Percentiles rank a stretch among this genome's conserved stretches.
Evolutionary conservation across 2,329 filamentous ascomycete genomes (phyloP).

Genomic region (Gaeumannomyces tritici): DNA sequence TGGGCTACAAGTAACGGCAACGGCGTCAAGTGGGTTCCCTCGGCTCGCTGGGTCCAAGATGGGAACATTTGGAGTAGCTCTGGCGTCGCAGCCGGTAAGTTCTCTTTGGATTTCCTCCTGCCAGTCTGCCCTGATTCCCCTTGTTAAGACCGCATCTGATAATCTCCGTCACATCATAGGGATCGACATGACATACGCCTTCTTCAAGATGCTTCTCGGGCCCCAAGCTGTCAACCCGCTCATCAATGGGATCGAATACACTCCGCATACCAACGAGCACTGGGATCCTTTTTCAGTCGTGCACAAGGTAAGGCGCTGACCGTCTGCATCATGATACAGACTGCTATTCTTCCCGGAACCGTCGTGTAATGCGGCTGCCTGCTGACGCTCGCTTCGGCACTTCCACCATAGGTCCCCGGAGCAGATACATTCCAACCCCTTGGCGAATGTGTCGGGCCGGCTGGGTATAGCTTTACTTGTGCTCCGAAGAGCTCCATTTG

Average conservation of each 20-base stretch:
- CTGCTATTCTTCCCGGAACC: too few relatives aligned
- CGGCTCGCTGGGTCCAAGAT: conserved; percentile 42
- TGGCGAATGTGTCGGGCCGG: conserved; percentile 6
- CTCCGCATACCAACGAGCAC: conserved; percentile 9
- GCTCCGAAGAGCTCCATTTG: background rate
- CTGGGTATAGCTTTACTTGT: conserved; percentile 3
- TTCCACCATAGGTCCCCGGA: conserved; percentile 3
- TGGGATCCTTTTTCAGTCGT: conserved; percentile 16
- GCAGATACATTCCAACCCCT: conserved; percentile 3
- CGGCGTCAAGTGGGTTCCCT: conserved; percentile 35
- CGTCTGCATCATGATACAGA: background rate
- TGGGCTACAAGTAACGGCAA: conserved; percentile 23
- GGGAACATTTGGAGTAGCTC: conserved; percentile 45
- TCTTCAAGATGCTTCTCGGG: conserved; percentile 24
- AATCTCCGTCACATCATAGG: background rate
- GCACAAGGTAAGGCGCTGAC: conserved; percentile 8
- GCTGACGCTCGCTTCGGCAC: too few relatives aligned
- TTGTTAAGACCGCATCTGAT: background rate
- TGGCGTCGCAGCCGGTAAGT: conserved; percentile 39
- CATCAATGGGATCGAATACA: conserved; percentile 14
- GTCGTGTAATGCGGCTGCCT: too few relatives aligned
- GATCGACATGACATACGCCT: conserved; percentile 26
- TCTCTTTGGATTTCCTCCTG: background rate
- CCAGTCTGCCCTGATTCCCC: background rate
- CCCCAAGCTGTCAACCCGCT: conserved; percentile 11